phyloP scores from a whole-genome alignment of 2,329 filamentous ascomycete genomes.

The Talaromyces atroroseus region DNA sequence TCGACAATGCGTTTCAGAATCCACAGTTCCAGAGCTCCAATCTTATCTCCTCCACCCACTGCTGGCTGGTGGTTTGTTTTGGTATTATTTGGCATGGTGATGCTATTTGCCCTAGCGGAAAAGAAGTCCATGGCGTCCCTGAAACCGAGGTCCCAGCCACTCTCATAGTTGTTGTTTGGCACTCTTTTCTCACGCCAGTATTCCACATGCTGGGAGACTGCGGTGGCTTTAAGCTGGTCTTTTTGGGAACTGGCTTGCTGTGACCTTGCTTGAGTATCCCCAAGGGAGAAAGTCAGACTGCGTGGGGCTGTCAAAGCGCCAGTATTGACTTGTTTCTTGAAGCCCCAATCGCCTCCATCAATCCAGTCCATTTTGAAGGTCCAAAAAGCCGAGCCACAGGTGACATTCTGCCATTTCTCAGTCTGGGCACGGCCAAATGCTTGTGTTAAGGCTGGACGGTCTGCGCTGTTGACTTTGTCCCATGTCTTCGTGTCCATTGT shows the following conservation, averaged over 20 bases:
- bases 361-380: conserved; percentile 57
- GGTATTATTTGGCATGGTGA: conserved; percentile 22
- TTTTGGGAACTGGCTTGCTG: conserved; percentile 37
- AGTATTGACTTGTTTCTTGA: conserved; percentile 47
- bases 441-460: conserved; percentile 30
- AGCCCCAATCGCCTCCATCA: conserved; percentile 47
- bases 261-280: conserved; percentile 34
- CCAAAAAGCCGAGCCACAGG: conserved; percentile 51
- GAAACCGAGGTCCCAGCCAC: conserved; percentile 54
- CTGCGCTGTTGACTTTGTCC: conserved; percentile 40
- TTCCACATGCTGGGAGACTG: conserved; percentile 40
- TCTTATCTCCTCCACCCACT: conserved; percentile 38
- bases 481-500: conserved; percentile 51
- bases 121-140: conserved; percentile 49
- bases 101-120: conserved; percentile 30
- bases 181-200: conserved; percentile 45
- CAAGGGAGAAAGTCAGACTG: conserved; percentile 15
- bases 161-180: conserved; percentile 44
- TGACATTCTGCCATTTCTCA: conserved; percentile 43
- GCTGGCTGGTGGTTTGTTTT: conserved; percentile 21
- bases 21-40: conserved; percentile 57
- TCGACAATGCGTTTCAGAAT: conserved; percentile 51
- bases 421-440: conserved; percentile 26
- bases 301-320: conserved; percentile 39
- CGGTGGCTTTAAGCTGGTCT: conserved; percentile 30